These are phyloP conservation scores for Mycena indigotica DNA, from an alignment of 768 basidiomycete genomes.

Conservation along the genomic window DNA sequence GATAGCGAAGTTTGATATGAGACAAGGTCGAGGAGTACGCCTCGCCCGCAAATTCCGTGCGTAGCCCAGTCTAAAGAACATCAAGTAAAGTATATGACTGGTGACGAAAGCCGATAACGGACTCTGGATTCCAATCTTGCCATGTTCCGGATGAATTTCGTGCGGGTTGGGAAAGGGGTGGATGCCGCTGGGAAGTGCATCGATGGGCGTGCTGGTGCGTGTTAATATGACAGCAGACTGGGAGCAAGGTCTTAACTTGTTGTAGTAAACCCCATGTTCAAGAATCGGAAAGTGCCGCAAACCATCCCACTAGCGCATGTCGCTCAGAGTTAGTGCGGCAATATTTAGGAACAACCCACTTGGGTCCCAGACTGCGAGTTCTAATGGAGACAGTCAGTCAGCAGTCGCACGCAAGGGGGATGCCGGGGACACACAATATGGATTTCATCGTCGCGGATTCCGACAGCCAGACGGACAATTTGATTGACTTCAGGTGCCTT, in stretches of 20 bases:
- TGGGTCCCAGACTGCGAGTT: conserved; percentile 20
- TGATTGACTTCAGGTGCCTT: conserved; percentile 55
- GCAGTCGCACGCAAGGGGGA: background rate
- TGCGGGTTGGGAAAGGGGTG: conserved; percentile 51
- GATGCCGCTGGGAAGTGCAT: conserved; percentile 46
- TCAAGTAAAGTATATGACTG: conserved; percentile 1
- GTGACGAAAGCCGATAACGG: conserved; percentile 1
- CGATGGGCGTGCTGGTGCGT: conserved; percentile 42
- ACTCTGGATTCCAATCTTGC: conserved; percentile 72
- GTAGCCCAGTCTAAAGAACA: conserved; percentile 60
- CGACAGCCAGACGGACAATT: conserved; percentile 23
- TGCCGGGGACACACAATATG: conserved; percentile 6
- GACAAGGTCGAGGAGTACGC: conserved; percentile 67
- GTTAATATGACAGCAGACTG: background rate
- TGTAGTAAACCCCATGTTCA: conserved; percentile 60
- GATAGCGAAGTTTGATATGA: conserved; percentile 45
- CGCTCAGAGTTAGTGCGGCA: background rate
- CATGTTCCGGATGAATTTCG: conserved; percentile 46
- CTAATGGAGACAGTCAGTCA: conserved; percentile 1
- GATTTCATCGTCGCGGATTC: conserved; percentile 18
- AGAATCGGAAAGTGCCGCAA: conserved; percentile 58
- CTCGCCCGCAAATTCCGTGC: conserved; percentile 71
- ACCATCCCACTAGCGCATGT: conserved; percentile 54
- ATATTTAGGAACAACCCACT: background rate
- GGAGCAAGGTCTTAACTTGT: conserved; percentile 46